phyloP scores from a whole-genome alignment of 2,329 filamentous ascomycete genomes.

The Calonectria montana region DNA sequence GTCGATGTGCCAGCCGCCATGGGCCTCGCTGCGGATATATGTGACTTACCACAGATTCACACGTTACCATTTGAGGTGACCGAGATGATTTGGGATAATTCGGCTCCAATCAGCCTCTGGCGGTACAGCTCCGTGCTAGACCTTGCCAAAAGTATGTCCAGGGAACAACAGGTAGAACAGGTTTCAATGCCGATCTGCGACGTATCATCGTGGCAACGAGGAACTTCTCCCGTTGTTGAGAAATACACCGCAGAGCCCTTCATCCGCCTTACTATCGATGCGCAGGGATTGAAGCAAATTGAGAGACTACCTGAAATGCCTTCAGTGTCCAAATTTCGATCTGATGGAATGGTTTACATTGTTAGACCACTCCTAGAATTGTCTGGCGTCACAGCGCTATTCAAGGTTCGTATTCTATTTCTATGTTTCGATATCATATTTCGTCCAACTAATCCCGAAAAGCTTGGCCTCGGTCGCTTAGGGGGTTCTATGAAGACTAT shows the following conservation, averaged over 20 bases:
- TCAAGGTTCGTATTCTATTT: background rate
- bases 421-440: background rate
- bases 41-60: background rate
- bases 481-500: conserved; percentile 2
- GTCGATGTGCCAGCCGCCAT: background rate
- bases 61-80: background rate
- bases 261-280: conserved; percentile 2
- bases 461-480: conserved; percentile 2
- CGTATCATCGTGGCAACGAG: background rate
- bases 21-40: conserved; percentile 2
- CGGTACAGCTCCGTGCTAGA: conserved; percentile 7
- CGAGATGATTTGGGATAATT: conserved; percentile 6
- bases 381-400: background rate
- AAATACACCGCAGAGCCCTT: background rate
- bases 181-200: background rate
- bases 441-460: background rate
- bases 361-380: conserved; percentile 2
- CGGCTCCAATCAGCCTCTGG: conserved; percentile 2
- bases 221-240: background rate
- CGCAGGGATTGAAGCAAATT: background rate
- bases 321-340: background rate
- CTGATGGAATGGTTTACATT: conserved; percentile 3
- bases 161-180: background rate
- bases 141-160: background rate
- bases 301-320: background rate